These are phyloP conservation scores for Alternaria solani DNA, from an alignment of 2,329 filamentous ascomycete genomes.

Conservation along the genomic window DNA sequence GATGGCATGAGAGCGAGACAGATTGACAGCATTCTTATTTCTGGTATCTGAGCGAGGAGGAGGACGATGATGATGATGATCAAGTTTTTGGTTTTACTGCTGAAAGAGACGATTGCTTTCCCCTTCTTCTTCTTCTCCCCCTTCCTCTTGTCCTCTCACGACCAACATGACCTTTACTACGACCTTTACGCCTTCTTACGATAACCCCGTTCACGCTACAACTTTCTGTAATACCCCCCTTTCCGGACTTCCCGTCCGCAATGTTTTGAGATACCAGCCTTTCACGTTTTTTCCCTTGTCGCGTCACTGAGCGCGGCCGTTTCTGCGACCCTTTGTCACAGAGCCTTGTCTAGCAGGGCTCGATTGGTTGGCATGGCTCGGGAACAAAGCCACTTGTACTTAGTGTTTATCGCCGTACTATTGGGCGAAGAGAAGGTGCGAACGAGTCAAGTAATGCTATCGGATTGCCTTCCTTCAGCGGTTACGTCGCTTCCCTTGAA, in stretches of 20 bases:
- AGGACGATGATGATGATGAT: constrained; percentile 7
- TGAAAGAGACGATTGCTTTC: constrained; percentile 23
- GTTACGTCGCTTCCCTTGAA: constrained; percentile 18
- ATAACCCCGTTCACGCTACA: constrained; percentile 3
- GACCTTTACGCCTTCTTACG: constrained; percentile 6
- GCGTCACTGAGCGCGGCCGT: constrained; percentile 11
- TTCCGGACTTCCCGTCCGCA: constrained; percentile 7
- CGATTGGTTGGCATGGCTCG: constrained; percentile 15
- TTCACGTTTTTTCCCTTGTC: constrained; percentile 4
- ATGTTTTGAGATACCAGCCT: constrained; percentile 22
- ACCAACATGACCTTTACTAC: constrained; percentile 6
- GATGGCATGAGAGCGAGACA: constrained; percentile 20
- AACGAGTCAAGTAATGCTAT: constrained; percentile 19
- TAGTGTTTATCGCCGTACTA: constrained; percentile 12
- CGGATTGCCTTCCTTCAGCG: constrained; percentile 16
- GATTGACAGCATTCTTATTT: constrained; percentile 9
- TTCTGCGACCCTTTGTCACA: constrained; percentile 19
- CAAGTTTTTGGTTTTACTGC: constrained; percentile 18
- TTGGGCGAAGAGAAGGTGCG: constrained; percentile 14
- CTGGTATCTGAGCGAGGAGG: constrained; percentile 3
- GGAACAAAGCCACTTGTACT: constrained; percentile 11
- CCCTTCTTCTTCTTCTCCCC: constrained; percentile 8
- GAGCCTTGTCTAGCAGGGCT: constrained; percentile 13
- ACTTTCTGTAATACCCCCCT: constrained; percentile 22
- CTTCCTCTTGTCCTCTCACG: background rate